These are phyloP conservation scores for Xylaria digitata DNA, from an alignment of 2,329 filamentous ascomycete species.

Conservation along the genomic window DNA sequence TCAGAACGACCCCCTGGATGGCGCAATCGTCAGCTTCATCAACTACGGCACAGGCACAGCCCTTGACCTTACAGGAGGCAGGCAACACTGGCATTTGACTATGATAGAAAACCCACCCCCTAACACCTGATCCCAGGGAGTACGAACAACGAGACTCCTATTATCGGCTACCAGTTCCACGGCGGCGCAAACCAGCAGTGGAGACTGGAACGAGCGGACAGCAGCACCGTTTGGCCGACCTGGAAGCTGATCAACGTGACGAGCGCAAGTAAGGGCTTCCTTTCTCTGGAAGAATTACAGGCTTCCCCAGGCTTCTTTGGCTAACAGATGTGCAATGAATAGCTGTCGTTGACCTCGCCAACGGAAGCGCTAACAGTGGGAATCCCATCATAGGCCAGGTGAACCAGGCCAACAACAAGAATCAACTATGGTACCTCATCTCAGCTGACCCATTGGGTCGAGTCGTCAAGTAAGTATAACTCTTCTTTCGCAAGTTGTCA, in stretches of 20 bases:
- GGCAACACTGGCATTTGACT: background rate
- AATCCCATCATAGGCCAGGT: background rate
- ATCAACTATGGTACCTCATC: slow-evolving; percentile 11
- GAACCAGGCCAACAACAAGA: background rate
- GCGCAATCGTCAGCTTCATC: slow-evolving; percentile 10
- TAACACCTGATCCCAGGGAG: background rate
- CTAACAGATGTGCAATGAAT: background rate
- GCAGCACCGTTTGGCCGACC: slow-evolving; percentile 14
- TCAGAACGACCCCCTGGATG: background rate
- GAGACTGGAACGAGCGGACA: slow-evolving; percentile 3
- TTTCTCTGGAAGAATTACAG: background rate
- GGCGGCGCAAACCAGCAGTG: slow-evolving; percentile 13
- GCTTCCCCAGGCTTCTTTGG: background rate
- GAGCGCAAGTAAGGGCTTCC: background rate
- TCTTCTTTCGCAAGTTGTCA: background rate
- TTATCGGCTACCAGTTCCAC: slow-evolving; percentile 7
- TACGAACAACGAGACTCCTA: background rate
- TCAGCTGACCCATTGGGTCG: slow-evolving; percentile 13
- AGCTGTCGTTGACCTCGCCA: slow-evolving; percentile 3
- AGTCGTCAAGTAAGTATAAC: slow-evolving; percentile 14
- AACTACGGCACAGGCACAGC: slow-evolving; percentile 5
- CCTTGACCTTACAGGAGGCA: background rate
- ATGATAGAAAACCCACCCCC: background rate
- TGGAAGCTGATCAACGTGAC: slow-evolving; percentile 5
- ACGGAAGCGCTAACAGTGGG: background rate